Evolutionary conservation across 176 grass and related monocot species (phyloP).

Genomic region (Zea luxurians): DNA sequence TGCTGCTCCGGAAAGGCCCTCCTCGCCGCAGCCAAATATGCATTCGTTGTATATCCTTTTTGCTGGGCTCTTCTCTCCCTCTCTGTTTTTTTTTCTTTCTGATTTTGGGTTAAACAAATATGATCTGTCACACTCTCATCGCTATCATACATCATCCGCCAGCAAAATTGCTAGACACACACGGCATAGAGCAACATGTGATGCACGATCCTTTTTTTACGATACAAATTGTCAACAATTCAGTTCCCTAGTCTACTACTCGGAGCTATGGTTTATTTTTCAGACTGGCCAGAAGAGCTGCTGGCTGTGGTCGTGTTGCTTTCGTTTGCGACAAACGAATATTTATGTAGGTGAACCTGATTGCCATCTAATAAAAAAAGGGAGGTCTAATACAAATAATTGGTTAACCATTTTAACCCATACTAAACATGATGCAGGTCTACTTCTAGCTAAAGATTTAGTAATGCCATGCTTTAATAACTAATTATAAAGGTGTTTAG

Average conservation of each 20-base stretch:
- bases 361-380: too few relatives aligned
- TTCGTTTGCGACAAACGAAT: background rate
- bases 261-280: background rate
- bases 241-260: background rate
- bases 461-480: background rate
- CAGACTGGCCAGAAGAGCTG: background rate
- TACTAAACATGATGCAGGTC: background rate
- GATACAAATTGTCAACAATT: background rate
- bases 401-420: background rate
- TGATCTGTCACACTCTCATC: conserved; percentile 8
- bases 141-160: background rate
- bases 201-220: background rate
- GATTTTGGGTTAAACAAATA: conserved; percentile 18
- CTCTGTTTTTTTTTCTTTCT: background rate
- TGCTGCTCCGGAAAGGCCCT: background rate
- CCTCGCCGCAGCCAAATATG: conserved; percentile 1
- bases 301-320: background rate
- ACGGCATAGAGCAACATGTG: background rate
- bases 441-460: background rate
- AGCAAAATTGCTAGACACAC: conserved; percentile 10
- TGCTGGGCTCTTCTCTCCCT: background rate
- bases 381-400: background rate
- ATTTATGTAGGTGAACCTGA: background rate
- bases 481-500: background rate
- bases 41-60: conserved; percentile 4